These are phyloP conservation scores for Pseudozyma thailandica DNA, from an alignment of 1,284 basidiomycete species.

Conservation along the genomic window DNA sequence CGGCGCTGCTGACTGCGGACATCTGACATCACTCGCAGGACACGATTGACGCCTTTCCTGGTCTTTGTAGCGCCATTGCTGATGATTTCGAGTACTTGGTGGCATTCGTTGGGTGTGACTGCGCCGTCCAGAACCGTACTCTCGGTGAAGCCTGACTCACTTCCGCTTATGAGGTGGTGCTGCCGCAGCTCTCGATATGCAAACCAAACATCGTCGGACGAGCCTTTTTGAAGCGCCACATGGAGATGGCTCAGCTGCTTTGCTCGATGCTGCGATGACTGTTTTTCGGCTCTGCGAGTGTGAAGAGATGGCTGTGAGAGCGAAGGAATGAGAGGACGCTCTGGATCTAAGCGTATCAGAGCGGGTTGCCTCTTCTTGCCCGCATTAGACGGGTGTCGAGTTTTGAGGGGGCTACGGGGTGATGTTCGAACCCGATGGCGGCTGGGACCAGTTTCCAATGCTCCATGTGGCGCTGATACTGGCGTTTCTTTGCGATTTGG, in stretches of 20 bases:
- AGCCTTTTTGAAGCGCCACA: conserved; percentile 19
- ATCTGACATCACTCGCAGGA: conserved; percentile 22
- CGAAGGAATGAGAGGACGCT: conserved; percentile 13
- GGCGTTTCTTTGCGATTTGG: neutral
- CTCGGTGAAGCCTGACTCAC: neutral
- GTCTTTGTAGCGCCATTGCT: conserved; percentile 19
- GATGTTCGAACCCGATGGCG: neutral
- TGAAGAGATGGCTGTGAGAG: conserved; percentile 2
- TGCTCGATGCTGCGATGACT: conserved; percentile 6
- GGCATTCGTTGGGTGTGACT: conserved; percentile 16
- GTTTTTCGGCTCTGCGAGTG: neutral
- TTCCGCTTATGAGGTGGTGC: neutral
- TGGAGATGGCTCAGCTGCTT: conserved; percentile 24
- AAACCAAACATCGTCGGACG: conserved; percentile 27
- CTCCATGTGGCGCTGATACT: neutral
- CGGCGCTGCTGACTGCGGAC: conserved; percentile 28
- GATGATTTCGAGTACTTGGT: conserved; percentile 7
- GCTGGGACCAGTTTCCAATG: neutral
- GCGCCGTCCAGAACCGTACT: neutral
- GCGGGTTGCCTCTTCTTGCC: conserved; percentile 3
- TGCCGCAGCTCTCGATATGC: conserved; percentile 18
- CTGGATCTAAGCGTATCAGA: conserved; percentile 23
- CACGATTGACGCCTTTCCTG: conserved; percentile 20
- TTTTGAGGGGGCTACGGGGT: neutral
- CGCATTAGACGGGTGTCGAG: neutral